phyloP scores from a whole-genome alignment of 139 green algal genomes.

The Chlamydomonas urium region DNA sequence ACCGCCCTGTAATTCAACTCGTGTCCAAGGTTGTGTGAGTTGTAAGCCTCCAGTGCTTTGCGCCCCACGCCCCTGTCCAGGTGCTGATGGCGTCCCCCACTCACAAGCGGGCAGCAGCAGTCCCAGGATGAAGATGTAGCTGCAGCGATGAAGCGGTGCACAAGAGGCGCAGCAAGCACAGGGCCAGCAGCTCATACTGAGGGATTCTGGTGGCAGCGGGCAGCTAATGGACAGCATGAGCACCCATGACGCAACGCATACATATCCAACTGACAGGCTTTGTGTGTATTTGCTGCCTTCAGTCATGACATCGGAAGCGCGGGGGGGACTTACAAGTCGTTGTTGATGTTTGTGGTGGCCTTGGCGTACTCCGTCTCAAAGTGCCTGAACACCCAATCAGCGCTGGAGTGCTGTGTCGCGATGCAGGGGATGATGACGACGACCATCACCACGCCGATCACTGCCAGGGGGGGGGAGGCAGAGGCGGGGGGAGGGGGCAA shows the following conservation, averaged over 20 bases:
- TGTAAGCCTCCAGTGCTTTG: too few species aligned
- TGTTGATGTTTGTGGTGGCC: constrained; percentile 18
- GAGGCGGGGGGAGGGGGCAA: too few species aligned
- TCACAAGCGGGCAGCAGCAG: too few species aligned
- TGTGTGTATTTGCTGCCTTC: not conserved
- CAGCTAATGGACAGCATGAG: too few species aligned
- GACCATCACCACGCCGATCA: constrained; percentile 23
- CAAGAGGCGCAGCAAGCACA: not conserved
- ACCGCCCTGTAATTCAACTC: too few species aligned
- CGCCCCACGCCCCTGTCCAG: too few species aligned
- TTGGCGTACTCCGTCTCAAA: constrained; percentile 23
- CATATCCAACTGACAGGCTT: not conserved
- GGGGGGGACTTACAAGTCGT: constrained; percentile 33
- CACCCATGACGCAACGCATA: not conserved
- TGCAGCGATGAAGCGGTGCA: too few species aligned
- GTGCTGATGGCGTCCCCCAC: too few species aligned
- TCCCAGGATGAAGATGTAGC: too few species aligned
- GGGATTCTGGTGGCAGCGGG: not conserved
- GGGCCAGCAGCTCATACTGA: not conserved
- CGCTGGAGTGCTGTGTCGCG: constrained; percentile 9
- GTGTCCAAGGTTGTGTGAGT: too few species aligned
- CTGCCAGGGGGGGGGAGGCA: too few species aligned
- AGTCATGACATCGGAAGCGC: too few species aligned
- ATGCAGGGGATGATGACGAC: constrained; percentile 31
- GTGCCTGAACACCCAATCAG: constrained; percentile 29